Base-by-base conservation (phyloP, 208 protist genomes). In the Leptomonas seymouri region DNA sequence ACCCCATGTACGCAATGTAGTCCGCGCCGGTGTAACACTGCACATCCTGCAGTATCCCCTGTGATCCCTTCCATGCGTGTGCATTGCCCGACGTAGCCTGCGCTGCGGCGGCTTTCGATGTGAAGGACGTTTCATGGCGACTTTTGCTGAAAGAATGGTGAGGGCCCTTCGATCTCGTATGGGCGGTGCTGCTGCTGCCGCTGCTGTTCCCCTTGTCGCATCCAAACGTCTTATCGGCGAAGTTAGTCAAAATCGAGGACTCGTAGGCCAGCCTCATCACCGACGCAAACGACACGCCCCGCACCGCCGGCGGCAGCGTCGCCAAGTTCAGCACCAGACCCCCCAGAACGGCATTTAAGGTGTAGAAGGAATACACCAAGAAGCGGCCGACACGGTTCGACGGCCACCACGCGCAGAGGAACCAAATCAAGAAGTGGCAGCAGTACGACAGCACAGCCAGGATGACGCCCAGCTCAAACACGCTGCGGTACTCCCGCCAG, bases 321-420 rank as follows among this genome's bases (percentile, higher is more conserved):
- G 45, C 78, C 25, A 91, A 60, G 71, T 91, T 91, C 49, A 91
- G 66, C 61, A 91, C 81, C 18, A 91, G 73, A 5, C 85, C 85
- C 0, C 76, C 82, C 23, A 91, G 74, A 8, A 88, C 70, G 20
- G 88, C 55, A 45, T 86, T 86, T 16, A 87, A 58, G 15, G 80
- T 86, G 71, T 91, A 91, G 23, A 86, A 69, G 28, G 82, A 76
- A 61, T 88, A 86, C 18, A 86, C 69, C 46, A 80, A 21, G 14
- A 84, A 69, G 53, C 67, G 67, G 30, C 71, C 58, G 15, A 77
- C 70, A n/a, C 60, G 72, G 46, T 76, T 58, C 27, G 72, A 64
- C 3, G 65, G 71, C 55, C 62, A 56, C 56, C 74, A 74, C 61
- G 78, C 20, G 53, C 78, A 83, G 42, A 77, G 67, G 70, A 90